Base-by-base conservation (phyloP, 108 stramenopile species). In the Aurantiochytrium sp. region DNA sequence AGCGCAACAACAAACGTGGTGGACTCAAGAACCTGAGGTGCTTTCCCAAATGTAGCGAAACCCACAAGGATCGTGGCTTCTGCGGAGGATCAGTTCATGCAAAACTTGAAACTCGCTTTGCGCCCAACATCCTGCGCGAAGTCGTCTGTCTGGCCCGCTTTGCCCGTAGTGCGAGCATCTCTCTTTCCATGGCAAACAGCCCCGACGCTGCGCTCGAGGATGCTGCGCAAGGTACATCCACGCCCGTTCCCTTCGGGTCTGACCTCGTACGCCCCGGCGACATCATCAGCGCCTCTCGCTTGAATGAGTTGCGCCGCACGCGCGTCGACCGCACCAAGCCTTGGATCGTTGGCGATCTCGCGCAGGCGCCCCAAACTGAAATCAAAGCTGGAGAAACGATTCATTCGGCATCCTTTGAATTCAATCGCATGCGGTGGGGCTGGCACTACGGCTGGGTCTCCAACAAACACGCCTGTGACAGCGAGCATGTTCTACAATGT, bases 371-470 rank as follows among this genome's bases (percentile, higher is more conserved):
- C 12, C 73, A 53, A 47, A 53, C 44, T 12, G 8, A n/a, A 28
- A 83, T n/a, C 1, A 16, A 83, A 83, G 28, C 42, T 53, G 73
- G 44, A 12, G 16, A 83, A n/a, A 6, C 64, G 10, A 18, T 69
- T 6, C 64, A 69, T 8, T n/a, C 64, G 25, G 64, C 64, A 6
- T n/a, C 64, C n/a, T 83, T 83, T 23, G 73, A 83, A 53, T 83
- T 83, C n/a, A 83, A 83, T 44, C 44, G 73, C 21, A 47, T 51
- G 51, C 44, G n/a, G 5, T 83, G 73, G 73, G 73, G 73, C n/a
- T 83, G 73, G 73, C 73, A 83, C 73, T 83, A 83, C 51, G 44
- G 49, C 18, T 83, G 73, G 73, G 51, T 83, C 51, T 83, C 73
- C 21, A 83, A 83, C 3, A 83, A 83, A 23, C 51, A 83, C 51